Evolutionary conservation across 805 yeast species (phyloP).

Genomic region (Yarrowia alimentaria): DNA sequence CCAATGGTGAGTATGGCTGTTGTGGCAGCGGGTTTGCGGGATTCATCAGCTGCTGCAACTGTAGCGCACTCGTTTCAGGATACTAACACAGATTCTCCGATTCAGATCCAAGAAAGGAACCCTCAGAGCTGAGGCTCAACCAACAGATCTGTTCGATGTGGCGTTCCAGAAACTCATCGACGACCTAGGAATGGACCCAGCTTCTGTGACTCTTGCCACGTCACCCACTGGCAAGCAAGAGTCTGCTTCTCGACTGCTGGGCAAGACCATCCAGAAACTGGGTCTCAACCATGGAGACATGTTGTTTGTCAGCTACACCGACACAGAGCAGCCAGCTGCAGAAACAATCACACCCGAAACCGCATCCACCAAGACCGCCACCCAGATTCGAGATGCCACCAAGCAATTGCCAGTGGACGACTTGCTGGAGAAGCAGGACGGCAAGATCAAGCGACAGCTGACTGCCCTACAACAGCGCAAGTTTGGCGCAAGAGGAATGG

Average conservation of each 20-base stretch:
- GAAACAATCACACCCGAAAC: slow-evolving; percentile 30
- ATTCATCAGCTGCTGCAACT: too few relatives aligned
- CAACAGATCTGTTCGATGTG: slow-evolving; percentile 45
- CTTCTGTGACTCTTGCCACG: slow-evolving; percentile 41
- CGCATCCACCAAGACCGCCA: slow-evolving; percentile 31
- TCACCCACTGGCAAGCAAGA: slow-evolving; percentile 49
- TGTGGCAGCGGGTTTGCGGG: too few relatives aligned
- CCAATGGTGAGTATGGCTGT: slow-evolving; percentile 10
- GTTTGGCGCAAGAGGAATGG: slow-evolving; percentile 85
- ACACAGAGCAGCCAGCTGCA: slow-evolving; percentile 26
- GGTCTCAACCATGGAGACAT: slow-evolving; percentile 56
- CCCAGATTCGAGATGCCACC: slow-evolving; percentile 35
- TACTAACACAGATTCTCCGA: slow-evolving; percentile 54
- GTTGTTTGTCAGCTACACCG: slow-evolving; percentile 48
- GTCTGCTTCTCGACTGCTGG: slow-evolving; percentile 42
- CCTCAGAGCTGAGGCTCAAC: slow-evolving; percentile 60
- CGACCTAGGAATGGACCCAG: slow-evolving; percentile 11
- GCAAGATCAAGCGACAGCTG: slow-evolving; percentile 64
- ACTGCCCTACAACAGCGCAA: slow-evolving; percentile 50
- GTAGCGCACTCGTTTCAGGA: too few relatives aligned
- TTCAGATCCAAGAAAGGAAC: slow-evolving; percentile 84
- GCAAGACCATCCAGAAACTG: slow-evolving; percentile 40
- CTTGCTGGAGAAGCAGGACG: slow-evolving; percentile 60
- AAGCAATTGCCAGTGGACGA: slow-evolving; percentile 67
- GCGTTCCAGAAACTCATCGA: slow-evolving; percentile 41